Conservation (phyloP, 140 eudicot genomes). For the Cichorium intybus region DNA sequence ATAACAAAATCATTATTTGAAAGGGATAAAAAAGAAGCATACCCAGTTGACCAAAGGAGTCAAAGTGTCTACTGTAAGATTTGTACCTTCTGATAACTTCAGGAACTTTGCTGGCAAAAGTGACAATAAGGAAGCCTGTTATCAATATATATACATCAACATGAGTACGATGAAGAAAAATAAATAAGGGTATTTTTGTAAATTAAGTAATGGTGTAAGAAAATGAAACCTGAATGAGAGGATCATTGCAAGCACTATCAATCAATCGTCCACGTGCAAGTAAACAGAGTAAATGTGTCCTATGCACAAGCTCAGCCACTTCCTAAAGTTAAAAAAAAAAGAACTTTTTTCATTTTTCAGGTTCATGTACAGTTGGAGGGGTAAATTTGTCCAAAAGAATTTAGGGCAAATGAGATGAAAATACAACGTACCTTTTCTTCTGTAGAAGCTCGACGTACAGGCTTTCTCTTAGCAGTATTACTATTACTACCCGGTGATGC, state of each 20-base stretch:
- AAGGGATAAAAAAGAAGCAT: conserved; percentile 19
- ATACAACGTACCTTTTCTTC: conserved; percentile 67
- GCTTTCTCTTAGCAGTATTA: conserved; percentile 42
- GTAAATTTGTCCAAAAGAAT: not conserved
- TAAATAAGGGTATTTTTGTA: not conserved
- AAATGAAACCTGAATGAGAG: conserved; percentile 72
- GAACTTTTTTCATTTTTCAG: not conserved
- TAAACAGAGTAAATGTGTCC: conserved; percentile 84
- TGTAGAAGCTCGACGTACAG: conserved; percentile 70
- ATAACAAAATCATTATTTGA: not conserved
- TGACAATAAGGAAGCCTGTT: conserved; percentile 86
- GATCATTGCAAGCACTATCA: conserved; percentile 79
- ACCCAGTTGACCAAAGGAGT: conserved; percentile 84
- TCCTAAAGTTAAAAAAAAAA: conserved; percentile 41
- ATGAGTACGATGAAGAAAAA: not conserved
- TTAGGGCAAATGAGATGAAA: not conserved
- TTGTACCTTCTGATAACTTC: conserved; percentile 52
- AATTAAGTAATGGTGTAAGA: not conserved
- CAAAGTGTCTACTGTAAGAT: conserved; percentile 58
- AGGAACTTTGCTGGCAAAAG: conserved; percentile 60
- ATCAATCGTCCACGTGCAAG: conserved; percentile 84
- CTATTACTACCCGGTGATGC: conserved; percentile 38
- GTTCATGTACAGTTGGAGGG: not conserved
- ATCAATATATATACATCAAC: conserved; percentile 8
- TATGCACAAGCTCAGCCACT: conserved; percentile 82